Evolutionary conservation across 169 alveolate genomes (phyloP).

Genomic region (Hepatocystis sp.): DNA sequence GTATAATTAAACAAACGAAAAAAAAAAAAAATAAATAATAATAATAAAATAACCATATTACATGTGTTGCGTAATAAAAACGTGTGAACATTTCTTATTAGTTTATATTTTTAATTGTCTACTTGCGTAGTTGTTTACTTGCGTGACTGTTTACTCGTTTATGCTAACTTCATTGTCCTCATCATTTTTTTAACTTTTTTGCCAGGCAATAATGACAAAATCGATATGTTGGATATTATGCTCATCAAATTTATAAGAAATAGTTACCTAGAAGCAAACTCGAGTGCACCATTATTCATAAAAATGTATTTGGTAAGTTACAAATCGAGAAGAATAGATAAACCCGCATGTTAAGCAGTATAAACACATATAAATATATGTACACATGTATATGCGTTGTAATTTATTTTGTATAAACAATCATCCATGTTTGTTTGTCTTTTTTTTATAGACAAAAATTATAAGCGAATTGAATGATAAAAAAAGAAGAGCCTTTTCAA

Average conservation of each 20-base stretch:
- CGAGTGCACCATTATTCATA: conserved; percentile 40
- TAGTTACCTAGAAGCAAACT: conserved; percentile 29
- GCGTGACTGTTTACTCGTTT: neutral
- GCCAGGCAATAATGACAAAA: conserved; percentile 53
- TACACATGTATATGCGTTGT: too few species aligned
- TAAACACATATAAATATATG: neutral
- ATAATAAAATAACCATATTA: too few species aligned
- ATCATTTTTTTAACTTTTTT: conserved; percentile 1
- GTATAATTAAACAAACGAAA: conserved; percentile 10
- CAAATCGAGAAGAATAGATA: neutral
- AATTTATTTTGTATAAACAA: neutral
- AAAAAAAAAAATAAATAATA: too few species aligned
- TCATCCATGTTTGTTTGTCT: conserved; percentile 2
- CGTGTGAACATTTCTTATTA: neutral
- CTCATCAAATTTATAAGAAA: conserved; percentile 61
- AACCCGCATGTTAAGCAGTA: neutral
- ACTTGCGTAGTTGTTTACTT: neutral
- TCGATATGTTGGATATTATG: conserved; percentile 71
- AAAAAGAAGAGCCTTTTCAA: conserved; percentile 69
- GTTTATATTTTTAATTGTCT: neutral
- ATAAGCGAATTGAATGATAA: conserved; percentile 70
- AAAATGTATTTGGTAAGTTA: conserved; percentile 68
- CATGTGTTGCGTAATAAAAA: too few species aligned
- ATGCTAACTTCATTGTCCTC: neutral
- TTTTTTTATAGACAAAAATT: conserved; percentile 36